Percentiles rank a stretch among this genome's conserved stretches.
Conservation (phyloP, 2,329 filamentous ascomycete species). For the Ophiocordyceps australis region DNA sequence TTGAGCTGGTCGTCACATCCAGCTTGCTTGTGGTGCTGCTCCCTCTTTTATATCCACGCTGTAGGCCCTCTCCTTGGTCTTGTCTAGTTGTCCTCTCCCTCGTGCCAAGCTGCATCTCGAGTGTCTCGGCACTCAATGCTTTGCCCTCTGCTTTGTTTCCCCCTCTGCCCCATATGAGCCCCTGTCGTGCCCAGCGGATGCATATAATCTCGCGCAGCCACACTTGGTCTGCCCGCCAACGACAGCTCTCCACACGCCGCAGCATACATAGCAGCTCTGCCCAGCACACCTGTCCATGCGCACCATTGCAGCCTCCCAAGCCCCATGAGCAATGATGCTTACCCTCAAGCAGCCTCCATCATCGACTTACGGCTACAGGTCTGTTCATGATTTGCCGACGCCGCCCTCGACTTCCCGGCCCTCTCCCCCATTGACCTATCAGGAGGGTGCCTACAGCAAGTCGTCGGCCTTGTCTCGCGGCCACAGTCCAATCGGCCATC, state of each 20-base stretch:
- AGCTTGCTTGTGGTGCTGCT: constrained; percentile 14
- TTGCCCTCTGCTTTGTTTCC: constrained; percentile 5
- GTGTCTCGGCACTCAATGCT: neutral
- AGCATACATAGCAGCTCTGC: too few relatives aligned
- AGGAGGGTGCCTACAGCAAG: constrained; percentile 27
- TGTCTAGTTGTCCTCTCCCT: neutral
- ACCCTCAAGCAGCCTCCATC: constrained; percentile 40
- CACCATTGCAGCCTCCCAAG: constrained; percentile 7
- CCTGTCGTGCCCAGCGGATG: too few relatives aligned
- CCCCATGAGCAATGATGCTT: constrained; percentile 32
- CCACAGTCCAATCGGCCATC: constrained; percentile 28
- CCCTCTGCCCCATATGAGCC: too few relatives aligned
- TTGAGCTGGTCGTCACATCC: constrained; percentile 28
- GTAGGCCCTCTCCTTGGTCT: constrained; percentile 4
- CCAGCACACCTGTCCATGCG: constrained; percentile 4
- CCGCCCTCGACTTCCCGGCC: constrained; percentile 34
- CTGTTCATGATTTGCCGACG: constrained; percentile 43
- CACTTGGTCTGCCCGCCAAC: too few relatives aligned
- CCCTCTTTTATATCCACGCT: constrained; percentile 16
- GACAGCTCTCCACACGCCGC: too few relatives aligned
- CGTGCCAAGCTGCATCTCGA: neutral
- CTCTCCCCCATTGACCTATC: constrained; percentile 33
- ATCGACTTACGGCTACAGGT: constrained; percentile 35
- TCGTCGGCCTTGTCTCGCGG: constrained; percentile 19
- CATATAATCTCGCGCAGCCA: too few relatives aligned